Percentiles rank a stretch among this genome's conserved stretches.
phyloP scores from a whole-genome alignment of 129 eudicot genomes.

The Flaveria bidentis region DNA sequence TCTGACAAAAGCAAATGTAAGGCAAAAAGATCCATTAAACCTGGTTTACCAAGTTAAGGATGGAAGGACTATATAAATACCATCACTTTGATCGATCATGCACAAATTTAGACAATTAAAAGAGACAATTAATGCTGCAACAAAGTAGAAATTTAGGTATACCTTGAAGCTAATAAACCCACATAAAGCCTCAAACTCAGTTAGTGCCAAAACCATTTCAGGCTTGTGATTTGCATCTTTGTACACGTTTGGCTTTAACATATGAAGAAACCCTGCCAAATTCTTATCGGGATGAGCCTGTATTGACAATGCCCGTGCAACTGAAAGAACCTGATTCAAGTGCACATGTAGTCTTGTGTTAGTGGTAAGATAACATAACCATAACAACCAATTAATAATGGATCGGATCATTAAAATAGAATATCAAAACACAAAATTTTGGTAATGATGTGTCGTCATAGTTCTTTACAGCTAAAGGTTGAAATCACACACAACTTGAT shows the following conservation, averaged over 20 bases:
- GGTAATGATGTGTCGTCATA: background rate
- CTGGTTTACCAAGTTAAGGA: constrained; percentile 19
- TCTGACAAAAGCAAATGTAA: constrained; percentile 3
- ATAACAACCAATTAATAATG: background rate
- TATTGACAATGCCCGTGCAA: constrained; percentile 80
- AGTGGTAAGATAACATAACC: constrained; percentile 19
- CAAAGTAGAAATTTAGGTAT: background rate
- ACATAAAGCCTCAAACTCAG: constrained; percentile 90
- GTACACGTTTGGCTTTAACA: constrained; percentile 56
- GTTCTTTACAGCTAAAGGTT: background rate
- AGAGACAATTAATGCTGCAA: constrained; percentile 2
- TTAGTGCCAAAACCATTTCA: constrained; percentile 92
- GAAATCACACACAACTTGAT: background rate
- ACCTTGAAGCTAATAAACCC: constrained; percentile 82
- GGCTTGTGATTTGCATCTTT: constrained; percentile 96
- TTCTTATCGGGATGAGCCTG: constrained; percentile 94
- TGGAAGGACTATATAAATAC: background rate
- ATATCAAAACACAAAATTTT: constrained; percentile 9
- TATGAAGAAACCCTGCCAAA: constrained; percentile 65
- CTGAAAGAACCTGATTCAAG: constrained; percentile 73
- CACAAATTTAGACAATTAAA: constrained; percentile 6
- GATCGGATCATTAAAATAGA: background rate
- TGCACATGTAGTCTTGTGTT: background rate
- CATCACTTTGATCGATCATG: background rate
- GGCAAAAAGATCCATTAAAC: background rate